phyloP scores from a whole-genome alignment of 495 filamentous ascomycete species.

The Elasticomyces elasticus region DNA sequence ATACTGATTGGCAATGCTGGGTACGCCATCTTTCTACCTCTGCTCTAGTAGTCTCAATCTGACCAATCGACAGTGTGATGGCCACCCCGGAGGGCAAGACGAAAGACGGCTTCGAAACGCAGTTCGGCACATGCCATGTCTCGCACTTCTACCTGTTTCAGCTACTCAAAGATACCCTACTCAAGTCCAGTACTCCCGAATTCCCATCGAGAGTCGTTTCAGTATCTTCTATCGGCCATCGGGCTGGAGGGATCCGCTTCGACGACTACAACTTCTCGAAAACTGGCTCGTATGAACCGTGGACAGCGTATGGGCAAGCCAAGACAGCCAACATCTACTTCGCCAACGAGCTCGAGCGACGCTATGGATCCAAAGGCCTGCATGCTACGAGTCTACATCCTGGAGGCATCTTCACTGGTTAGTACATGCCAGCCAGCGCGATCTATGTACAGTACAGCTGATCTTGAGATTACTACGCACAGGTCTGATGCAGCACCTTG shows the following conservation, averaged over 20 bases:
- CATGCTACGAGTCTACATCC: slow-evolving; percentile 21
- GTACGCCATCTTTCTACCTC: no score
- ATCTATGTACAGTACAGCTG: no score
- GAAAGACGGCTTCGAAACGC: slow-evolving; percentile 38
- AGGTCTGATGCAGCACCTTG: slow-evolving; percentile 4
- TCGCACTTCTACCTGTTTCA: slow-evolving; percentile 46
- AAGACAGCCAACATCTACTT: slow-evolving; percentile 29
- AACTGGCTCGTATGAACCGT: slow-evolving; percentile 32
- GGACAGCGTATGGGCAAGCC: slow-evolving; percentile 26
- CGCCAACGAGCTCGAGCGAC: slow-evolving; percentile 26
- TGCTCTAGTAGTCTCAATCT: no score
- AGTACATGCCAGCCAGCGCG: neutral
- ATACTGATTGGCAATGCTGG: slow-evolving; percentile 29
- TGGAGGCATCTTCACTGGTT: slow-evolving; percentile 19
- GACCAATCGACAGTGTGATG: slow-evolving; percentile 30
- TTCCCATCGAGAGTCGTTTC: slow-evolving; percentile 38
- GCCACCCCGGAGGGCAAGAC: slow-evolving; percentile 35
- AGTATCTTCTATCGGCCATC: slow-evolving; percentile 36
- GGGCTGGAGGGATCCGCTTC: slow-evolving; percentile 20
- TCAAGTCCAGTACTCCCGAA: slow-evolving; percentile 30
- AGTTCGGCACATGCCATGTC: slow-evolving; percentile 45
- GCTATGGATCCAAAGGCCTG: slow-evolving; percentile 18
- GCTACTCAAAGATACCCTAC: slow-evolving; percentile 37
- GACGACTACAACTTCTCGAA: slow-evolving; percentile 33
- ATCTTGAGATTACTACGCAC: no score